phyloP scores from a whole-genome alignment of 2,329 filamentous ascomycete genomes.

The Periglandula ipomoeae region DNA sequence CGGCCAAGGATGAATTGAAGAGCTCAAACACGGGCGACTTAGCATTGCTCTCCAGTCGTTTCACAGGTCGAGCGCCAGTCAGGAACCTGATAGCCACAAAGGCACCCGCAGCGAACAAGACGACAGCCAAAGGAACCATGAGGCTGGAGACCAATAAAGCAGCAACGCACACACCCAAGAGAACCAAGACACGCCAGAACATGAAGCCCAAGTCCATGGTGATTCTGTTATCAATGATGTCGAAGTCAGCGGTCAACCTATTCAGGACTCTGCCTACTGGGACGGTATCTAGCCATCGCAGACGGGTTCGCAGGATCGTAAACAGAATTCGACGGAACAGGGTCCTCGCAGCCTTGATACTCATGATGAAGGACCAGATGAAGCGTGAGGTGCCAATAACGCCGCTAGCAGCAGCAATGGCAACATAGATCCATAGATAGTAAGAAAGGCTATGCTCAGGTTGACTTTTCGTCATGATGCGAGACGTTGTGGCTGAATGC shows the following conservation, averaged over 20 bases:
- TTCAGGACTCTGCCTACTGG: conserved; percentile 70
- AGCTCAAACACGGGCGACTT: conserved; percentile 77
- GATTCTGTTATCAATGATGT: conserved; percentile 59
- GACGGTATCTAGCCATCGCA: conserved; percentile 75
- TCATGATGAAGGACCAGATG: conserved; percentile 53
- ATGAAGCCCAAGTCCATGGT: conserved; percentile 54
- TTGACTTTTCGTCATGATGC: conserved; percentile 9
- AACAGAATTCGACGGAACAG: conserved; percentile 61
- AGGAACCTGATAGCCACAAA: conserved; percentile 55
- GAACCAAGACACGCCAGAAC: conserved; percentile 48
- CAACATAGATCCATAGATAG: conserved; percentile 61
- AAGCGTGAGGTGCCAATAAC: conserved; percentile 54
- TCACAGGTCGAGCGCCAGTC: conserved; percentile 62
- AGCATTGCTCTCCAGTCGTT: conserved; percentile 65
- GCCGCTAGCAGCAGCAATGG: conserved; percentile 46
- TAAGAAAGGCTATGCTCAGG: conserved; percentile 38
- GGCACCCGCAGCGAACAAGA: conserved; percentile 49
- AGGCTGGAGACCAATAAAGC: conserved; percentile 58
- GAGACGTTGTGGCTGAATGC: conserved; percentile 25
- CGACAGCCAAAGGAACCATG: conserved; percentile 52
- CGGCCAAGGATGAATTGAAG: conserved; percentile 63
- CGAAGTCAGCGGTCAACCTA: conserved; percentile 70
- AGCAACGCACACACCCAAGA: conserved; percentile 58
- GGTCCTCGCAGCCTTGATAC: conserved; percentile 57
- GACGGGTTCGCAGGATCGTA: conserved; percentile 58